phyloP scores from a whole-genome alignment of 768 basidiomycete genomes.

The Serendipita indica region DNA sequence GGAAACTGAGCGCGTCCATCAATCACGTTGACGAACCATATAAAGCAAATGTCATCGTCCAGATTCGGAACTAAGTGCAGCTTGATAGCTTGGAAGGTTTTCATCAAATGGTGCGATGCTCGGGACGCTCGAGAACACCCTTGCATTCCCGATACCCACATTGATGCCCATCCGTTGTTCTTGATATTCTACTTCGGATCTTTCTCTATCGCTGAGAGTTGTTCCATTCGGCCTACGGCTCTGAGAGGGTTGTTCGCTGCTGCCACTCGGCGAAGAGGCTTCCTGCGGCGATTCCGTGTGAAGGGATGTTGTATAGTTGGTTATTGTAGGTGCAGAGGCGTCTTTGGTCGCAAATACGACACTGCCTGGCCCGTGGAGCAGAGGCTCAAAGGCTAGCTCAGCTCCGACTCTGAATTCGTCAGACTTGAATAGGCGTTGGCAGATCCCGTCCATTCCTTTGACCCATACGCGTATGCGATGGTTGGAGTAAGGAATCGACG shows the following conservation, averaged over 20 bases:
- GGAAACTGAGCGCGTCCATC: too few relatives aligned
- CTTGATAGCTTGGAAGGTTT: neutral
- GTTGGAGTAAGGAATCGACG: slow-evolving; percentile 39
- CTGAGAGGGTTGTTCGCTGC: neutral
- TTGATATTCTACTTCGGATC: slow-evolving; percentile 1
- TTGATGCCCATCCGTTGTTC: neutral
- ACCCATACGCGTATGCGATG: slow-evolving; percentile 54
- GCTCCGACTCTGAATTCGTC: slow-evolving; percentile 49
- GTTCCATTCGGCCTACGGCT: neutral
- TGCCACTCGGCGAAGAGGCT: neutral
- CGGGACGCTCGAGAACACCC: too few relatives aligned
- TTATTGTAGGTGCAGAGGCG: neutral
- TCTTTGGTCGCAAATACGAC: slow-evolving; percentile 6
- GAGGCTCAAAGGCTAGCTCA: slow-evolving; percentile 36
- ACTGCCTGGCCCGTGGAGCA: slow-evolving; percentile 16
- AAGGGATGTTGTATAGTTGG: neutral
- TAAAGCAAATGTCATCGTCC: too few relatives aligned
- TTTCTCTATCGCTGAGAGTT: neutral
- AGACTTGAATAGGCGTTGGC: slow-evolving; percentile 51
- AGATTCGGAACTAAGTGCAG: neutral
- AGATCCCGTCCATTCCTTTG: slow-evolving; percentile 38
- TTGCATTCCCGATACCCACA: neutral
- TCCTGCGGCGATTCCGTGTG: neutral
- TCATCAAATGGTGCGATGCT: neutral
- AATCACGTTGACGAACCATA: too few relatives aligned